Base-by-base conservation (phyloP, 140 eudicot species). In the Stevia rebaudiana region DNA sequence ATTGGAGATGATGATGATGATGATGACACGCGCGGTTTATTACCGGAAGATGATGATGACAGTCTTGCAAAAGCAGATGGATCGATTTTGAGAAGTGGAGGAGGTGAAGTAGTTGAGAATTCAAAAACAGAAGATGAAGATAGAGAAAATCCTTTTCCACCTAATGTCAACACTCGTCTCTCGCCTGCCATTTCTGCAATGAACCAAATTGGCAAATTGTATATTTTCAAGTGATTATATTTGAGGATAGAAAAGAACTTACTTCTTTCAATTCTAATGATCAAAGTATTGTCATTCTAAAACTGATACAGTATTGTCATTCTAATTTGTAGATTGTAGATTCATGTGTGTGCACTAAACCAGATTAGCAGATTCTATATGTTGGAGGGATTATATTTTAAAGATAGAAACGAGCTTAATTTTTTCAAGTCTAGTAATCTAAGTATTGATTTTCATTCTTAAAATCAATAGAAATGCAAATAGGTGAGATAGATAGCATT, bases 81-180 rank as follows among this genome's bases (percentile, higher is more conserved):
- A 16, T 86, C 91, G 5, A 83, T 70, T 24, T 42, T 56, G 42
- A 86, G 73, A 10, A 83, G 53, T 3, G 11, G 25, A n/a, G 70
- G 74, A 57, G 84, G 76, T 18, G 74, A 72, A 47, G 72, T 70
- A 0, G 48, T 78, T 9, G 95, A 78, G 30, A 76, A 76, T 1
- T 73, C 75, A 41, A 73, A 83, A 6, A 86, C 80, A 11, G 85
- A 67, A 57, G 74, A 23, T 3, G 86, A 25, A 44, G 86, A 44
- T 6, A 86, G 81, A 11, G 95, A 61, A 0, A 77, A 72, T 16
- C 88, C 91, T 74, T 79, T 83, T 49, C 88, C 82, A 16, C 95
- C 88, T 51, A 86, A 30, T 21, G 74, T 66, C 52, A 77, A 7
- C 39, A 65, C 39, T 9, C 74, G 53, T 59, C 74, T 71, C 70